Evolutionary conservation across 1,139 yeast species (phyloP).

Genomic region (Protomyces gravidus): DNA sequence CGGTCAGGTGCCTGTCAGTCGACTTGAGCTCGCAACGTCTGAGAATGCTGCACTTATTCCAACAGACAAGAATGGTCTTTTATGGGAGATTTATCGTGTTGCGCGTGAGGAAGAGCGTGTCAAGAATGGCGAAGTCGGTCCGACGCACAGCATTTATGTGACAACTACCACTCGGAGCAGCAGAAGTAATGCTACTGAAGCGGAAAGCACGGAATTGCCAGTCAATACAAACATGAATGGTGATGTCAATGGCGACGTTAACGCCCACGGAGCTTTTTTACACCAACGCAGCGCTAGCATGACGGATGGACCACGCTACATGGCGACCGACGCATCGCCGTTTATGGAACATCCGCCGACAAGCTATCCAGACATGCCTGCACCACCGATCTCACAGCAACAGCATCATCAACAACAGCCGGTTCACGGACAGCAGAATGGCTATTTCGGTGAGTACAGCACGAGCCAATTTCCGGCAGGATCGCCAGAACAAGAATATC

Average conservation of each 20-base stretch:
- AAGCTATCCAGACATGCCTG: too few species aligned
- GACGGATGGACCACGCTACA: not conserved
- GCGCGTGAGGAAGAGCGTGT: slow-evolving; percentile 34
- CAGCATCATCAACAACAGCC: not conserved
- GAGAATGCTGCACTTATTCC: slow-evolving; percentile 33
- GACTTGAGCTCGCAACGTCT: slow-evolving; percentile 37
- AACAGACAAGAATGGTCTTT: slow-evolving; percentile 33
- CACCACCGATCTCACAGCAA: not conserved
- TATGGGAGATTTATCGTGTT: slow-evolving; percentile 40
- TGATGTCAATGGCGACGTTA: not conserved
- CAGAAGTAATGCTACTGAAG: too few species aligned
- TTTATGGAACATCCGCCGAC: not conserved
- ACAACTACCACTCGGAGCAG: slow-evolving; percentile 11
- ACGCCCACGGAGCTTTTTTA: too few species aligned
- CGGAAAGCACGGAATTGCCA: not conserved
- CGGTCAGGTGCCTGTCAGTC: slow-evolving; percentile 37
- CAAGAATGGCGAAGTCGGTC: slow-evolving; percentile 10
- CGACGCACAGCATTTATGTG: slow-evolving; percentile 20
- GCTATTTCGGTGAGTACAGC: not conserved
- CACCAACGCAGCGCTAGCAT: not conserved
- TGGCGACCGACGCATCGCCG: not conserved
- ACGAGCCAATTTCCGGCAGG: not conserved
- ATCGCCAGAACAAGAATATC: not conserved
- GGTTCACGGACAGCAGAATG: not conserved
- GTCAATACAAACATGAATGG: not conserved